These are phyloP conservation scores for Triangularia setosa DNA, from an alignment of 2,329 filamentous ascomycete species.

Conservation along the genomic window DNA sequence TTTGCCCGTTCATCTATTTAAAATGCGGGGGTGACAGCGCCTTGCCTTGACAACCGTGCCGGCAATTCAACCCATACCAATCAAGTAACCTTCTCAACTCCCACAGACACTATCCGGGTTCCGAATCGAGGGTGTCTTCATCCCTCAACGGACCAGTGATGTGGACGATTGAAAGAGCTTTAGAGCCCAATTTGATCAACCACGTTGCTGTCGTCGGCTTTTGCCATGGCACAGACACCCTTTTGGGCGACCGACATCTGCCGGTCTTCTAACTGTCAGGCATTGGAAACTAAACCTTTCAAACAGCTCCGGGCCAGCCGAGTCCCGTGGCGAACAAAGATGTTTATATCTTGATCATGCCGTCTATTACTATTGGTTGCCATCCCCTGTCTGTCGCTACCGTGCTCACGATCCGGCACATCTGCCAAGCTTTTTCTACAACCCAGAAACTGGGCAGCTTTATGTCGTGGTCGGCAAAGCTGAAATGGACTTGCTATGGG, in stretches of 20 bases:
- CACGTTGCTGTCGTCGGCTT: conserved; percentile 3
- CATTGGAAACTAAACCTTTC: no score
- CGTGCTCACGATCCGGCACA: background rate
- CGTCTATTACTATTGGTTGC: background rate
- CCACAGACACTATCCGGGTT: background rate
- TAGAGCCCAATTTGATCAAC: background rate
- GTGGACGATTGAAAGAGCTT: background rate
- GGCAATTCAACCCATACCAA: conserved; percentile 4
- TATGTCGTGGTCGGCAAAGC: background rate
- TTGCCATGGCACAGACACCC: background rate
- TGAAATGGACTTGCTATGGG: background rate
- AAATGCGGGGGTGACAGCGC: conserved; percentile 7
- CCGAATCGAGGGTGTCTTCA: background rate
- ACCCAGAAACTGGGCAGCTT: background rate
- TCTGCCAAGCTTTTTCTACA: background rate
- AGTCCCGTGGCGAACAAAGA: background rate
- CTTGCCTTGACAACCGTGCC: background rate
- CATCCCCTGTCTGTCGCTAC: background rate
- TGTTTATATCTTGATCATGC: background rate
- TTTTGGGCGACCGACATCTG: background rate
- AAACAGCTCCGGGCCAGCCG: background rate
- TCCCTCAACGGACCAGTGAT: background rate
- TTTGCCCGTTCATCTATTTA: conserved; percentile 9
- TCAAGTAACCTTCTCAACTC: background rate
- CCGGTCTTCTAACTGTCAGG: background rate